These are phyloP conservation scores for Plectosphaerella cucumerina DNA, from an alignment of 2,329 filamentous ascomycete genomes.

Conservation along the genomic window DNA sequence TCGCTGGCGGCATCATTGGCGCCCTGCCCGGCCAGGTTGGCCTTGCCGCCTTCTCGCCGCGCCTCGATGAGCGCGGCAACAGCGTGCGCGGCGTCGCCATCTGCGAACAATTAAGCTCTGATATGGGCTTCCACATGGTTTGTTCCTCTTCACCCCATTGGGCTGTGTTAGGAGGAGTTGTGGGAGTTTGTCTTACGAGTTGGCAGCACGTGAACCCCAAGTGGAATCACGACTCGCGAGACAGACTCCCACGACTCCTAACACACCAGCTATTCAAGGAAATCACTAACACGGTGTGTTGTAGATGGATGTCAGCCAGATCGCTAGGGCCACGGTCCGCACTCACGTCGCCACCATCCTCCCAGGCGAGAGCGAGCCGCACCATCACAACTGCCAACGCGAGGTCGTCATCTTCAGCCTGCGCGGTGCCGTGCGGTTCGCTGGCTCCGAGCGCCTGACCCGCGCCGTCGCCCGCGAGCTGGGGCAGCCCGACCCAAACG, in stretches of 20 bases:
- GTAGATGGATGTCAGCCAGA: slow-evolving; percentile 24
- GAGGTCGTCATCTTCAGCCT: slow-evolving; percentile 26
- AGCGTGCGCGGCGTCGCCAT: slow-evolving; percentile 26
- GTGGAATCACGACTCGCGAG: too few species aligned
- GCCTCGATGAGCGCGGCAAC: slow-evolving; percentile 25
- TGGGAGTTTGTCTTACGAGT: too few species aligned
- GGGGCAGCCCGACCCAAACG: slow-evolving; percentile 12
- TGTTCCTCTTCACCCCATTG: too few species aligned
- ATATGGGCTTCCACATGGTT: slow-evolving; percentile 31
- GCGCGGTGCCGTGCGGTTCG: slow-evolving; percentile 26
- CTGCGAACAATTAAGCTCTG: slow-evolving; percentile 25
- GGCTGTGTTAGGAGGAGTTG: too few species aligned
- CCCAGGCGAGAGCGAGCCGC: slow-evolving; percentile 17
- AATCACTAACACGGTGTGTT: too few species aligned
- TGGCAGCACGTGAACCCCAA: too few species aligned
- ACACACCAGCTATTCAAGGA: too few species aligned
- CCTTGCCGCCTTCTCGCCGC: slow-evolving; percentile 25
- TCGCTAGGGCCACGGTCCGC: slow-evolving; percentile 21
- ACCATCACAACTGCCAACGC: slow-evolving; percentile 19
- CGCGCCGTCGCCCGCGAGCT: slow-evolving; percentile 24
- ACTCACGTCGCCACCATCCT: slow-evolving; percentile 24
- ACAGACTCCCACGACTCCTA: too few species aligned
- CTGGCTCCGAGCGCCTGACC: slow-evolving; percentile 26
- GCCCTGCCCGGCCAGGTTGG: slow-evolving; percentile 26
- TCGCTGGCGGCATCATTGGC: slow-evolving; percentile 26